Conservation (phyloP, 2,329 filamentous ascomycete genomes). For the Sclerotinia sclerotiorum region DNA sequence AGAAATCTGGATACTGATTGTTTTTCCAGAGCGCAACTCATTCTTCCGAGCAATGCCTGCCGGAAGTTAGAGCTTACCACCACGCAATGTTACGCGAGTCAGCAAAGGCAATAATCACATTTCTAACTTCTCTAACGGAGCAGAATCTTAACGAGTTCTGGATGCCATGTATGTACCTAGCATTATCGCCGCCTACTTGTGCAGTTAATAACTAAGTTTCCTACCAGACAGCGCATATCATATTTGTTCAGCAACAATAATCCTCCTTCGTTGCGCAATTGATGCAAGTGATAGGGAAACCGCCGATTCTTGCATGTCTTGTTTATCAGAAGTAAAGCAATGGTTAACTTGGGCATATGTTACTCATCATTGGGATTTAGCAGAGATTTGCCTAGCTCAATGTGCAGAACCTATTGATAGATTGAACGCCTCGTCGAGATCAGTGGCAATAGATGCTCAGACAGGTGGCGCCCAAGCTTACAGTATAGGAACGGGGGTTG, state of each 20-base stretch:
- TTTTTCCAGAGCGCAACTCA: neutral
- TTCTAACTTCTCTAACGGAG: neutral
- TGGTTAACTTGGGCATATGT: slow-evolving; percentile 32
- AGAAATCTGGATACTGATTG: neutral
- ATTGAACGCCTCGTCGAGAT: neutral
- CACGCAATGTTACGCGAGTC: slow-evolving; percentile 33
- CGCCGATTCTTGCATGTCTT: slow-evolving; percentile 23
- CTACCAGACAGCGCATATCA: slow-evolving; percentile 38
- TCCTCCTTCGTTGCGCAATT: slow-evolving; percentile 31
- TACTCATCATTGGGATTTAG: slow-evolving; percentile 34
- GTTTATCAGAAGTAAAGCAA: slow-evolving; percentile 22
- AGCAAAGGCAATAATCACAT: slow-evolving; percentile 34
- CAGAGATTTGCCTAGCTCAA: slow-evolving; percentile 35
- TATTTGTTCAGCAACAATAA: slow-evolving; percentile 34
- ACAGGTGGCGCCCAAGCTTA: too few species aligned
- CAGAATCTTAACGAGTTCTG: slow-evolving; percentile 9
- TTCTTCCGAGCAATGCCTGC: slow-evolving; percentile 19
- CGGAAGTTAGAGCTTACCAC: slow-evolving; percentile 25
- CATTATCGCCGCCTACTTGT: neutral
- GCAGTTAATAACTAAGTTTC: neutral
- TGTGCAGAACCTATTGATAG: slow-evolving; percentile 38
- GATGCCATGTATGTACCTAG: slow-evolving; percentile 9
- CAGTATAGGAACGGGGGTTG: neutral
- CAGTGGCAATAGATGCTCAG: too few species aligned
- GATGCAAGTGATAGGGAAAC: slow-evolving; percentile 27